These are phyloP conservation scores for Solanum megistacrolobum DNA, from an alignment of 257 asterid genomes.

Conservation along the genomic window DNA sequence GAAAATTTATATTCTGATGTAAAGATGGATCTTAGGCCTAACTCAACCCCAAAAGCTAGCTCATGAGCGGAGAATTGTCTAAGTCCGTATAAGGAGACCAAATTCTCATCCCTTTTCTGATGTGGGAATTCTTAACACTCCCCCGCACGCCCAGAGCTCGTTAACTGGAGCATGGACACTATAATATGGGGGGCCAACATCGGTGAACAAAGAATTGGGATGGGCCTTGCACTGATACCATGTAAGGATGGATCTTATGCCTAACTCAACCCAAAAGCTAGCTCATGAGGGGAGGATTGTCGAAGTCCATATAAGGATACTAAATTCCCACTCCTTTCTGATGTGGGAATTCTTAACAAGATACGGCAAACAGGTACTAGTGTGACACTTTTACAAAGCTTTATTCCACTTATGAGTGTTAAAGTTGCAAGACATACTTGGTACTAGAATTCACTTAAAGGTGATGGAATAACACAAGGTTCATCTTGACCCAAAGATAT, in stretches of 20 bases:
- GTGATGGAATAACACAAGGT: not conserved
- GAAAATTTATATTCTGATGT: not conserved
- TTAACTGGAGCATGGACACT: not conserved
- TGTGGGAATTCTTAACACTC: not conserved
- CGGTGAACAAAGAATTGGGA: not conserved
- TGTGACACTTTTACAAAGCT: not conserved
- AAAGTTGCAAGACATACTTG: not conserved
- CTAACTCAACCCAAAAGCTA: not conserved
- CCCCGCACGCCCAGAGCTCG: not conserved
- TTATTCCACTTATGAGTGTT: not conserved
- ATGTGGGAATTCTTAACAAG: not conserved
- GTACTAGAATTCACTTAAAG: not conserved
- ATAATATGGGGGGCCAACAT: not conserved
- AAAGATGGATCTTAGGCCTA: not conserved
- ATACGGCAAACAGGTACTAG: not conserved
- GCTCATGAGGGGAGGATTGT: not conserved
- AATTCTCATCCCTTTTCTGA: not conserved
- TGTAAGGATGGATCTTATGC: not conserved
- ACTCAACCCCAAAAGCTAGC: not conserved
- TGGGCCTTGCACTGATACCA: not conserved
- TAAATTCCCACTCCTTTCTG: not conserved
- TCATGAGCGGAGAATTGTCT: not conserved
- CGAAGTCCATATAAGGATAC: not conserved
- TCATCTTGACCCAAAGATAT: not conserved
- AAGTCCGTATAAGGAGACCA: not conserved